Conservation (phyloP, 192 early-diverging fungal genomes). For the Rhizoclosmatium sp. region DNA sequence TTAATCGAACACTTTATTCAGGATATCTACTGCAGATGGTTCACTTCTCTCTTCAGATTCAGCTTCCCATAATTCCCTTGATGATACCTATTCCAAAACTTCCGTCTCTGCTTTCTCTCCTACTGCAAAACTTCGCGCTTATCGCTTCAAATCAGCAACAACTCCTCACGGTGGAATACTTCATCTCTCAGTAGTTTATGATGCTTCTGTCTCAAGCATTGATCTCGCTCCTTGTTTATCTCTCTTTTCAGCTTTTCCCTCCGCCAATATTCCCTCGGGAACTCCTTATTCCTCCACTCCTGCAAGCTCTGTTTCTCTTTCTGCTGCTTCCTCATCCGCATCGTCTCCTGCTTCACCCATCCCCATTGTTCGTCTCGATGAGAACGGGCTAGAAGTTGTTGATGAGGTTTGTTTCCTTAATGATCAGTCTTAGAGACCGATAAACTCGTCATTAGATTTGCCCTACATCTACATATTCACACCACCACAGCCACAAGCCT, state of each 20-base stretch:
- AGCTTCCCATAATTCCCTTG: constrained; percentile 12
- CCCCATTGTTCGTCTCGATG: constrained; percentile 20
- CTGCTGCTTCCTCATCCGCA: background rate
- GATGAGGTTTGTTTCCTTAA: background rate
- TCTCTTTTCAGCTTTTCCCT: background rate
- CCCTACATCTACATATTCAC: background rate
- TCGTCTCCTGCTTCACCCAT: constrained; percentile 14
- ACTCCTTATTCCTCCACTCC: background rate
- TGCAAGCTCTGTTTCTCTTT: background rate
- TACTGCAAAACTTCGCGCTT: constrained; percentile 52
- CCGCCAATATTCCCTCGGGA: background rate
- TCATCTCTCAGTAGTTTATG: constrained; percentile 58
- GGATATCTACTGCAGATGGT: constrained; percentile 35
- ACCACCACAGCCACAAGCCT: background rate
- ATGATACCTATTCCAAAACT: background rate
- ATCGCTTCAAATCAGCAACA: constrained; percentile 50
- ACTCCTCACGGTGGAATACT: constrained; percentile 39
- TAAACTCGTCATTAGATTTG: too few species aligned
- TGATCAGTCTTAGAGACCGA: too few species aligned
- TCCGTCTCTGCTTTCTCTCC: constrained; percentile 37
- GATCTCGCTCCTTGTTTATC: background rate
- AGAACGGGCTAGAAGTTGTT: constrained; percentile 14
- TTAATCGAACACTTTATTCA: constrained; percentile 9
- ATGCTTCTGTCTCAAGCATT: constrained; percentile 35
- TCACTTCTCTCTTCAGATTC: background rate